Evolutionary conservation across 129 eudicot genomes (phyloP).

Genomic region (Flaveria sonorensis): DNA sequence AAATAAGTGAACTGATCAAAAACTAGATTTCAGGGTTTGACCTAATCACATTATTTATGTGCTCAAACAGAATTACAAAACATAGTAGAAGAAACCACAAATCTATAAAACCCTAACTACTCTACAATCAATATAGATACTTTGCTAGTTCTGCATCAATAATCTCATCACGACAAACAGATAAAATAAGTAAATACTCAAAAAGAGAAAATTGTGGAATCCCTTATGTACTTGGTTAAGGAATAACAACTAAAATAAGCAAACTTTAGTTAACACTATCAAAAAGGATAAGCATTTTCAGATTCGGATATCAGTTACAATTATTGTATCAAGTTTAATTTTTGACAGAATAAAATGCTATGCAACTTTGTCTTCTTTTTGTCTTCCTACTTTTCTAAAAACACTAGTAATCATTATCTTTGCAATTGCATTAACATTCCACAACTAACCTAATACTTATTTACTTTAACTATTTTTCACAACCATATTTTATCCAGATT

Average conservation of each 20-base stretch:
- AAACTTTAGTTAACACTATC: background rate
- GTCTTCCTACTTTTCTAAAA: slow-evolving; percentile 3
- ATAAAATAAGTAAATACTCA: background rate
- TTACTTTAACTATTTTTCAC: background rate
- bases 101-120: background rate
- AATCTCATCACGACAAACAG: slow-evolving; percentile 1
- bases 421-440: slow-evolving; percentile 1
- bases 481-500: slow-evolving; percentile 16
- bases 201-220: background rate
- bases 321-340: background rate
- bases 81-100: background rate
- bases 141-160: slow-evolving; percentile 11
- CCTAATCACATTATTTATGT: background rate
- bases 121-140: slow-evolving; percentile 16
- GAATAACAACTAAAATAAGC: background rate
- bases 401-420: slow-evolving; percentile 13
- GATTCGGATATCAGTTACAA: background rate
- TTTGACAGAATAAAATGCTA: slow-evolving; percentile 2
- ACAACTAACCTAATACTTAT: slow-evolving; percentile 7
- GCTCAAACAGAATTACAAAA: background rate
- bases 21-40: background rate
- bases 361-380: background rate
- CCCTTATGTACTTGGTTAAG: background rate
- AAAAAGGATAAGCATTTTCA: background rate
- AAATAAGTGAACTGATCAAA: background rate